Evolutionary conservation across 108 stramenopile species (phyloP), one percentile per base, ranked within the genome.

Genomic region (Discostella stelligeroides): DNA sequence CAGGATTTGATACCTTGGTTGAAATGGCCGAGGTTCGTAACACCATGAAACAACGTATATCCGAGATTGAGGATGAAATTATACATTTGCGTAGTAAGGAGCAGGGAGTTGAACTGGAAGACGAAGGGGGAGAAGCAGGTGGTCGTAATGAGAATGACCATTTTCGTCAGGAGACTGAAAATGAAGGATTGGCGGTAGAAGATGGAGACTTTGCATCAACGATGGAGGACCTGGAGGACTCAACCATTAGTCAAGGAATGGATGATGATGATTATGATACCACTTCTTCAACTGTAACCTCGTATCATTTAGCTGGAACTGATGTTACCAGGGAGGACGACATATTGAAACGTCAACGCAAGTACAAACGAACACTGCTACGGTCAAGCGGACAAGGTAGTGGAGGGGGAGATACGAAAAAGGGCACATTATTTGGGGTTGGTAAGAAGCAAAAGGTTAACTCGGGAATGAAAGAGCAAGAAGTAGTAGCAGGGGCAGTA

Each of bases 301-400:
- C 77, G n/a, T 79, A 79, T 43, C 70, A 72, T 50, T 27, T 79
- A 21, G 40, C 64, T 15, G 69, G 69, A 34, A 41, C 56, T 1
- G 28, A 66, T 24, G 63, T 71, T 6, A 55, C 70, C 38, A 57
- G 66, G 56, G 62, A 73, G 59, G 77, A 79, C 39, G 55, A 58
- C 37, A 60, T 79, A 45, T 40, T 71, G 23, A 79, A 60, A 63
- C 64, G 77, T n/a, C 66, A 79, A 56, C 34, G 70, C 40, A 79
- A 71, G 30, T 79, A 79, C 64, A 60, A 62, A 24, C 58, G 77
- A 12, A 68, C 63, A 18, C 46, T 47, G 15, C 24, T 70, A 50
- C 17, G 49, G 49, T 15, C 14, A 8, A 8, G 8, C 8, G 23
- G 23, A 24, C 1, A 18, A 1, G 15, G 4, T 20, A 18, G 49